Evolutionary conservation across 192 early-diverging fungal species (phyloP), one percentile per base, ranked within the genome.

Genomic region (Entrophospora sp.): DNA sequence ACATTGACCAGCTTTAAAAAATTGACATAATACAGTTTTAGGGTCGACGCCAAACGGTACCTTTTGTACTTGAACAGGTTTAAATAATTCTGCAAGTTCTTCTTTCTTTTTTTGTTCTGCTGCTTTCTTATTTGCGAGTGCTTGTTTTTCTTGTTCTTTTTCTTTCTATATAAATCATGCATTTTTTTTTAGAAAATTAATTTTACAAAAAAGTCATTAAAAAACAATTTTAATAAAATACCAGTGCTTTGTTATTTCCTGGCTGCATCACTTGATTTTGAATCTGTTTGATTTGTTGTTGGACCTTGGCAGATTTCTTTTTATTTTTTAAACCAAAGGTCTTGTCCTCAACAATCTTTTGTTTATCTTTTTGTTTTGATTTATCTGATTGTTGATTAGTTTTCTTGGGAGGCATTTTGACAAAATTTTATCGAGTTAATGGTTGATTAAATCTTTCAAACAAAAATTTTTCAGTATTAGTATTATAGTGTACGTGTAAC

Each of bases 321-420:
- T 97, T 97, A 82, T 97, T 97, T 72, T 99, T 99, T 45, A 99
- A 80, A 42, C 97, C 94, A 79, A 99, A 97, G 44, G 94, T 97
- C 83, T 95, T 94, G 79, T 98, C 95, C 70, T 95, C 95, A 61
- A 90, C 85, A 35, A 77, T 68, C 82, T 96, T 91, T 64, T 85
- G 83, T 77, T 91, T 91, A 27, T 79, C 81, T 67, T 80, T 86
- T 43, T 80, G 68, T 20, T 79, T 78, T n/a, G 76, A 70, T 69
- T 89, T 89, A 20, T 71, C 75, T 32, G 77, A 74, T 61, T 72
- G 73, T 42, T 71, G 69, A 14, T 80, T n/a, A n/a, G n/a, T 78
- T 63, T 84, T 83, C 68, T 93, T 91, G 64, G 89, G 90, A 28
- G 90, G 91, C 91, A 93, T 95, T 66, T 64, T 61, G 58, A 12